These are phyloP conservation scores for Linum tenue DNA, from an alignment of 345 rosid species.

Conservation along the genomic window DNA sequence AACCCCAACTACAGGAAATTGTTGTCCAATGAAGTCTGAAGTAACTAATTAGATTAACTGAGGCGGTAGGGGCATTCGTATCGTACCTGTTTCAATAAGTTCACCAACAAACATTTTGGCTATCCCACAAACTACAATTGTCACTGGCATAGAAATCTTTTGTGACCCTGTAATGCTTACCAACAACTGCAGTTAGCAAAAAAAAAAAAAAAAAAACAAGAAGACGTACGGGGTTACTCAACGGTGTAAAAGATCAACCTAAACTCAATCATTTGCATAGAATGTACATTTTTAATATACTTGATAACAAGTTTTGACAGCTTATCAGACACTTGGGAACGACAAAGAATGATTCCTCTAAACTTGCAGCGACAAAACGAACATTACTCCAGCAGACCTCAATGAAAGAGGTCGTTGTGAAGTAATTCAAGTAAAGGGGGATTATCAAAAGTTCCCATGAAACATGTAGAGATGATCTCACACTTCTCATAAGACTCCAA, in stretches of 20 bases:
- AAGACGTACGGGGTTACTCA: not conserved
- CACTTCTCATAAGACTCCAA: not conserved
- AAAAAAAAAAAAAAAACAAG: conserved; percentile 1
- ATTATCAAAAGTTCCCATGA: not conserved
- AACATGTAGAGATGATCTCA: no score
- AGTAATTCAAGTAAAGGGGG: not conserved
- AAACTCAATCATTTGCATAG: not conserved
- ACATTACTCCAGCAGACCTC: not conserved
- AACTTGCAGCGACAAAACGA: not conserved
- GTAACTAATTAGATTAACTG: not conserved
- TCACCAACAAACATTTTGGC: conserved; percentile 99
- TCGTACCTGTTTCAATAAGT: conserved; percentile 77
- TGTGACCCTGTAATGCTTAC: conserved; percentile 74
- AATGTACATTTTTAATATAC: no score
- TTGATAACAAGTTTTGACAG: not conserved
- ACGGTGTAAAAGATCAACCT: not conserved
- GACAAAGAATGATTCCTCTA: not conserved
- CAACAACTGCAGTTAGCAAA: conserved; percentile 45
- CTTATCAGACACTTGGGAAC: not conserved
- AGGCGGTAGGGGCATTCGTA: conserved; percentile 8
- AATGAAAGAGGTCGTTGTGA: not conserved
- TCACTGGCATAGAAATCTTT: conserved; percentile 70
- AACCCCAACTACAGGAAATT: not conserved
- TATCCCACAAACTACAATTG: conserved; percentile 79
- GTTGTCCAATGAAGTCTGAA: not conserved